Percentiles rank a stretch among this genome's conserved stretches.
Conservation (phyloP, 2,329 filamentous ascomycete genomes). For the Diaporthe citriasiana region DNA sequence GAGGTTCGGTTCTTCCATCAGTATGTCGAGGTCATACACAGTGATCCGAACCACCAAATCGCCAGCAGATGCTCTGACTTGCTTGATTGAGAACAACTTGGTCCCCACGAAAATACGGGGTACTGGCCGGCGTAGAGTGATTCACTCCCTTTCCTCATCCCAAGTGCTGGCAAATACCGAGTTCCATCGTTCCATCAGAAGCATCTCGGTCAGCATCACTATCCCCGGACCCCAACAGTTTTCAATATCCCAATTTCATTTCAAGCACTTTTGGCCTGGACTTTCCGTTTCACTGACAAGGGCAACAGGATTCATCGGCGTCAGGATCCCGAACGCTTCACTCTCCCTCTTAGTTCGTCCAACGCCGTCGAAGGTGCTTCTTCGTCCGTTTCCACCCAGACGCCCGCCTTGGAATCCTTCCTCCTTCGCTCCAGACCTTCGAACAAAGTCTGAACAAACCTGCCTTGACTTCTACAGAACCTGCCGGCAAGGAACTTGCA, state of each 20-base stretch:
- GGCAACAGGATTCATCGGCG: neutral
- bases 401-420: neutral
- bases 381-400: neutral
- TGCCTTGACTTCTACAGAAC: neutral
- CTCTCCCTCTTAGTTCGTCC: neutral
- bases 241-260: neutral
- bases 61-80: neutral
- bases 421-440: neutral
- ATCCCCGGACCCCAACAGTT: neutral
- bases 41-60: neutral
- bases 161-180: neutral
- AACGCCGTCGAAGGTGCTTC: neutral
- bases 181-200: neutral
- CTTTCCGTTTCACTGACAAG: neutral
- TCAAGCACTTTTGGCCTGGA: neutral
- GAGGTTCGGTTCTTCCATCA: neutral
- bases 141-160: neutral
- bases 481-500: neutral
- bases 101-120: neutral
- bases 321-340: neutral
- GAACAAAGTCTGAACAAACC: neutral
- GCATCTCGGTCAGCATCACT: neutral
- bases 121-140: neutral
- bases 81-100: neutral
- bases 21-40: neutral